These are phyloP conservation scores for Phytophthora citricola DNA, from an alignment of 352 stramenopile genomes.

Conservation along the genomic window DNA sequence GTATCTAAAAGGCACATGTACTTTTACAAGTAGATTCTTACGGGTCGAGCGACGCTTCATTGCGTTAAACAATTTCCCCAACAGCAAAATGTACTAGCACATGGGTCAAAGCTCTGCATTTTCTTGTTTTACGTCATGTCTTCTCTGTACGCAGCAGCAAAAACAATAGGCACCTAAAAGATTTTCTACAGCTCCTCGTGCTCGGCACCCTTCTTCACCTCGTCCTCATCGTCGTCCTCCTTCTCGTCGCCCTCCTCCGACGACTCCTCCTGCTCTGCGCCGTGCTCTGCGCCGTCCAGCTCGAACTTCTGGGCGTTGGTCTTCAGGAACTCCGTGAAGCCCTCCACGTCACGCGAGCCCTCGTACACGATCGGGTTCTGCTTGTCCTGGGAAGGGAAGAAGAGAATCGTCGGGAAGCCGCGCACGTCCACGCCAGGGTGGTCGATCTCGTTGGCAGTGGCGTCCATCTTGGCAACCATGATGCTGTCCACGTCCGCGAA, in stretches of 20 bases:
- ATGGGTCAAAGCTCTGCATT: constrained; percentile 23
- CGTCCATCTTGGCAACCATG: constrained; percentile 96
- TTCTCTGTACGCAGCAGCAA: constrained; percentile 33
- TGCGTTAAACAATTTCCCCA: background rate
- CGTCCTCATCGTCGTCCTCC: constrained; percentile 19
- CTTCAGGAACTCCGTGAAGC: constrained; percentile 89
- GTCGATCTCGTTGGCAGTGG: constrained; percentile 96
- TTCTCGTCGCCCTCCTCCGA: constrained; percentile 24
- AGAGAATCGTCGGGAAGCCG: constrained; percentile 96
- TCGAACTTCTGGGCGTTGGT: constrained; percentile 88
- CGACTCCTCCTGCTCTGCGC: constrained; percentile 41
- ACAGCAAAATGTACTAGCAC: constrained; percentile 3
- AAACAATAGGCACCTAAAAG: constrained; percentile 28
- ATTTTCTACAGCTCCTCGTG: constrained; percentile 50
- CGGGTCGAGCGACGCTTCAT: constrained; percentile 19
- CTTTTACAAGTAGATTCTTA: no score
- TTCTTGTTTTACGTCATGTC: constrained; percentile 35
- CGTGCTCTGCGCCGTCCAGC: constrained; percentile 65
- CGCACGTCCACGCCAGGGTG: constrained; percentile 88
- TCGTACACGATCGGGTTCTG: constrained; percentile 88
- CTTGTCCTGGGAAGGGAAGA: constrained; percentile 94
- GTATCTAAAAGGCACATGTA: no score
- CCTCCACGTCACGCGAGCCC: constrained; percentile 81
- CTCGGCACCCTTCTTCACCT: constrained; percentile 56
- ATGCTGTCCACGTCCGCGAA: constrained; percentile 92